A percentile compares a stretch with the other conserved stretches of the same genome.
Conservation (phyloP, 345 rosid genomes). For the Populus tremula region DNA sequence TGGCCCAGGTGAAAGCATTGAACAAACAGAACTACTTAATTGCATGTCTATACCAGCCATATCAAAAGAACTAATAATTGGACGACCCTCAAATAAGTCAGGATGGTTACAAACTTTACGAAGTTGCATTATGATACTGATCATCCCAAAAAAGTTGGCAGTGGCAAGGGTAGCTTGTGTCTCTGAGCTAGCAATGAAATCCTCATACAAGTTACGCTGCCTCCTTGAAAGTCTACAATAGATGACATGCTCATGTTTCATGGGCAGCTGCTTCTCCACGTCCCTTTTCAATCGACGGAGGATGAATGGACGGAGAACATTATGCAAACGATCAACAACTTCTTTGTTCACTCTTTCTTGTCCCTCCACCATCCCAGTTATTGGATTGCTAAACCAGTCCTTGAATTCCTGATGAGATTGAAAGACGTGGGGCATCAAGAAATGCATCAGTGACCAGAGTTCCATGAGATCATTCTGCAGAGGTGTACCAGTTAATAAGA, state of each 20-base stretch:
- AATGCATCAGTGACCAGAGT: constrained; percentile 99
- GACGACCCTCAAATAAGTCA: constrained; percentile 98
- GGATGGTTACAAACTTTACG: constrained; percentile 99
- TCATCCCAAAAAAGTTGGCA: constrained; percentile 97
- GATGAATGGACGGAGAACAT: constrained; percentile 97
- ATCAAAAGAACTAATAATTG: constrained; percentile 95
- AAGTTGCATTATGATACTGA: constrained; percentile 97
- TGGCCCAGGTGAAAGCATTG: constrained; percentile 56
- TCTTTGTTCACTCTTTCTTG: constrained; percentile 96
- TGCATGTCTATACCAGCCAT: constrained; percentile 73
- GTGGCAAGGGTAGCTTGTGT: constrained; percentile 96
- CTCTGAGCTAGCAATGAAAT: constrained; percentile 97
- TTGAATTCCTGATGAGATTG: constrained; percentile 99
- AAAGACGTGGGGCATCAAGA: constrained; percentile 97
- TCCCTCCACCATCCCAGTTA: constrained; percentile 99
- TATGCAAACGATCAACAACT: constrained; percentile 96
- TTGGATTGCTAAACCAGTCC: constrained; percentile 99
- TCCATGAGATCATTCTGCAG: constrained; percentile 99
- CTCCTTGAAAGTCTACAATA: constrained; percentile 92
- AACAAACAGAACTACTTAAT: constrained; percentile 73
- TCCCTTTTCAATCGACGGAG: constrained; percentile 95
- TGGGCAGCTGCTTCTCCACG: constrained; percentile 97
- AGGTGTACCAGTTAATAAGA: constrained; percentile 94
- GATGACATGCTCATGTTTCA: constrained; percentile 89
- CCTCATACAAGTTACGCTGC: constrained; percentile 98